Percentiles rank a stretch among this genome's conserved stretches.
Conservation (phyloP, 768 basidiomycete genomes). For the Leccinum subgranulosum region DNA sequence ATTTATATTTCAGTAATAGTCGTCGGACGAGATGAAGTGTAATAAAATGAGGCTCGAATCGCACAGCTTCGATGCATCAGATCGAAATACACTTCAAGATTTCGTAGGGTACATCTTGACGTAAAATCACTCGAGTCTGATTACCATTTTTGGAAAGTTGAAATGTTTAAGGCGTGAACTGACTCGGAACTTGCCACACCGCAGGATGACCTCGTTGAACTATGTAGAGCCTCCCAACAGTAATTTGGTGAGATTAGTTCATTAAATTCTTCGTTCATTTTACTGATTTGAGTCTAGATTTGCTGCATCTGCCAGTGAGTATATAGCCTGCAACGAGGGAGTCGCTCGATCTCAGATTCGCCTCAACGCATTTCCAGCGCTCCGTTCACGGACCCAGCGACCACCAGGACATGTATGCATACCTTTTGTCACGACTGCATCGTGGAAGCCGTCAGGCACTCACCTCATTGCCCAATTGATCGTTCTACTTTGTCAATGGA, state of each 20-base stretch:
- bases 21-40: not conserved
- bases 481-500: slow-evolving; percentile 57
- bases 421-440: slow-evolving; percentile 89
- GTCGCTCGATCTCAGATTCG: slow-evolving; percentile 8
- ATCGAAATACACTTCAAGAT: not conserved
- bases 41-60: not conserved
- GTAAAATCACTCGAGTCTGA: slow-evolving; percentile 17
- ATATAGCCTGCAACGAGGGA: slow-evolving; percentile 1
- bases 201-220: slow-evolving; percentile 34
- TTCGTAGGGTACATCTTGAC: slow-evolving; percentile 4
- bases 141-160: slow-evolving; percentile 11
- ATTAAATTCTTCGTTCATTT: not conserved
- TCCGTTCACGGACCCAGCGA: slow-evolving; percentile 75
- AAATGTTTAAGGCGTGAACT: not conserved
- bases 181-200: slow-evolving; percentile 6
- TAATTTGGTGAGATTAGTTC: slow-evolving; percentile 53
- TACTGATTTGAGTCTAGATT: slow-evolving; percentile 40
- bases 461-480: slow-evolving; percentile 81
- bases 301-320: slow-evolving; percentile 75
- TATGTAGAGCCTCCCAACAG: slow-evolving; percentile 63
- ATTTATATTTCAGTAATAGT: not conserved
- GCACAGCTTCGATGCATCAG: not conserved
- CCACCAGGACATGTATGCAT: slow-evolving; percentile 73
- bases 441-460: slow-evolving; percentile 59
- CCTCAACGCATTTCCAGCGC: slow-evolving; percentile 35